Base-by-base conservation (phyloP, 2,329 filamentous ascomycete genomes). In the Akanthomyces dipterigenus region DNA sequence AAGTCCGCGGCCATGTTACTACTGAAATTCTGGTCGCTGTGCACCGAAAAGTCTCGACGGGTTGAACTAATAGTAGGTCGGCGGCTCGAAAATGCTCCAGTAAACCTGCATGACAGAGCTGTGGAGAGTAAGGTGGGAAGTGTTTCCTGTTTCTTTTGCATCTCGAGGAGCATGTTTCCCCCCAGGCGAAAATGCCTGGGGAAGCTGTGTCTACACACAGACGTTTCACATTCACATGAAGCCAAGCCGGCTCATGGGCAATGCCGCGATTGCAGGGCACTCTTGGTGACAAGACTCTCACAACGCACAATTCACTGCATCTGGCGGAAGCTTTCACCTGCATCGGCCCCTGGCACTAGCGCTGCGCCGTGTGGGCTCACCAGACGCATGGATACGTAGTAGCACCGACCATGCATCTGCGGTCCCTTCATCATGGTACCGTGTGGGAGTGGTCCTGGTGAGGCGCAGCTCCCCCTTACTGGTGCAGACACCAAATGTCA, bases 301-400 rank as follows among this genome's bases (percentile, higher is more conserved):
- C 31, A 18, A 60, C 24, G 34, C 42, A n/a, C 22, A 60, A 20
- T 31, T 40, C 50, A 28, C 6, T 36, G 24, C 46, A 34, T 45
- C 22, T 34, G 49, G 49, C 57, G 49, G 58, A 49, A 28, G 34
- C 46, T 42, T 58, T 59, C 56, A 59, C 24, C 46, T 53, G 48
- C 38, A 16, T 55, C 24, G 11, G 43, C 51, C 59, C 59, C 51
- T 55, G 51, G 43, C 59, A 50, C 49, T 61, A 61, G 51, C 59
- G 49, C 22, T 42, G 63, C 31, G 18, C 42, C 31, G 28, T 61
- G 54, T 48, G 57, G 54, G 49, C 58, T 45, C 49, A 56, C 61
- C 38, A 48, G 36, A 24, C 34, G 38, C 63, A 64, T 63, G 63
- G 63, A 55, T 64, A n/a, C n/a, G n/a, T n/a, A n/a, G n/a, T n/a